phyloP scores from a whole-genome alignment of 805 yeast species.

The Schwanniomyces polymorphus region DNA sequence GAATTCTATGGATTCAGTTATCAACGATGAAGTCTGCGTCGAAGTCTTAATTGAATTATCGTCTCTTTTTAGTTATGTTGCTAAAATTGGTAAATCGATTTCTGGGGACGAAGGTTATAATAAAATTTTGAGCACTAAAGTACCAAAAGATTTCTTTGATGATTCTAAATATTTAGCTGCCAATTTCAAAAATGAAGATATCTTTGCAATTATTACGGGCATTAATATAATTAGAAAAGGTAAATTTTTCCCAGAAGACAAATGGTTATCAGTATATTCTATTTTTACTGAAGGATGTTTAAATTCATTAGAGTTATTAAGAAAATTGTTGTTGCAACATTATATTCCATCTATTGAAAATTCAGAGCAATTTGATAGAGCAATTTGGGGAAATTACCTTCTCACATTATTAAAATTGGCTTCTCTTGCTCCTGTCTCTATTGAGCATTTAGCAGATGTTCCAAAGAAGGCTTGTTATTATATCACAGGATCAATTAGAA shows the following conservation, averaged over 20 bases:
- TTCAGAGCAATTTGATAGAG: slow-evolving; percentile 55
- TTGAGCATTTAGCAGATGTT: slow-evolving; percentile 68
- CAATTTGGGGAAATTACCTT: slow-evolving; percentile 69
- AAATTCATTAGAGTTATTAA: slow-evolving; percentile 52
- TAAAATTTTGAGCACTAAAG: slow-evolving; percentile 33
- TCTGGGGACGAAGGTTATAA: slow-evolving; percentile 44
- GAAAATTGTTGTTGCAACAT: slow-evolving; percentile 47
- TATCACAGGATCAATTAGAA: slow-evolving; percentile 64
- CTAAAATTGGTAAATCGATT: slow-evolving; percentile 47
- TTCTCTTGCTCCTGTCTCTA: slow-evolving; percentile 65
- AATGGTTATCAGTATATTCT: slow-evolving; percentile 73
- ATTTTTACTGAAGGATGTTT: slow-evolving; percentile 57
- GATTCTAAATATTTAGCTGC: slow-evolving; percentile 40
- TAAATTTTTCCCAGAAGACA: slow-evolving; percentile 61
- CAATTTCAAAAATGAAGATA: slow-evolving; percentile 42
- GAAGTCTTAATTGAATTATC: slow-evolving; percentile 73
- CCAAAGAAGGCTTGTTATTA: slow-evolving; percentile 70
- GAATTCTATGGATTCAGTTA: slow-evolving; percentile 69
- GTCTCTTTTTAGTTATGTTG: slow-evolving; percentile 55
- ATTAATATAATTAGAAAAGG: slow-evolving; percentile 53
- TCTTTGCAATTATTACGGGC: slow-evolving; percentile 45
- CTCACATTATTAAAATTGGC: slow-evolving; percentile 57
- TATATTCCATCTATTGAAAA: slow-evolving; percentile 54
- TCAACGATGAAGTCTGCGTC: slow-evolving; percentile 65
- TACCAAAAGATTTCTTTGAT: slow-evolving; percentile 38